Base-by-base conservation (phyloP, 73 alveolate species). In the Paramecium pentaurelia region DNA sequence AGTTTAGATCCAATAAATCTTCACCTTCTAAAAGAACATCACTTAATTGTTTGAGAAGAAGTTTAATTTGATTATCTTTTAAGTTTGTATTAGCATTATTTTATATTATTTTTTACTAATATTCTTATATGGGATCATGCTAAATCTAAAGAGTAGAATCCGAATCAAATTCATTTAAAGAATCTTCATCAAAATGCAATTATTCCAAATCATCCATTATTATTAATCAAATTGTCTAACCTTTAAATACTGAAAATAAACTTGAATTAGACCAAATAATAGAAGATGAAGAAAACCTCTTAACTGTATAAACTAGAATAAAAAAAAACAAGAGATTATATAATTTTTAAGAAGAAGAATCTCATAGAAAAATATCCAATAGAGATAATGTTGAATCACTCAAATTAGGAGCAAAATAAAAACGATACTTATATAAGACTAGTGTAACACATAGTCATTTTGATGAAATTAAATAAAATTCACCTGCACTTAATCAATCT, bases 291-390 rank as follows among this genome's bases (percentile, higher is more conserved):
- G 27, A 32, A 16, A 32, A 32, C 28, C 28, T 34, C 0, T 8
- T 28, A 2, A 64, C 42, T 28, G 47, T 64, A 32, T 32, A 64
- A 2, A 7, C 84, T 14, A 64, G 84, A 32, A 34, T 64, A 54
- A 64, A 64, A 64, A 64, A 64, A 30, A 5, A 64, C 84, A 64
- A 64, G 51, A 32, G 22, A 64, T 12, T 28, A 3, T 64, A 64
- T 36, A 64, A 64, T 64, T 64, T 64, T 28, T 28, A 64, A 34
- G 84, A 64, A 64, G 84, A 64, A 64, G 84, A 64, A 64, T 64
- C 84, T 32, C 84, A 11, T 10, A 32, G 11, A 64, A 32, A 28
- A 28, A 64, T 64, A 60, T 49, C 77, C 44, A 27, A 30, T 28
- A 11, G 27, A 28, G 84, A 32, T 64, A 8, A 64, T 12, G 84